phyloP scores from a whole-genome alignment of 805 yeast species.

The Metschnikowia santaceciliae region DNA sequence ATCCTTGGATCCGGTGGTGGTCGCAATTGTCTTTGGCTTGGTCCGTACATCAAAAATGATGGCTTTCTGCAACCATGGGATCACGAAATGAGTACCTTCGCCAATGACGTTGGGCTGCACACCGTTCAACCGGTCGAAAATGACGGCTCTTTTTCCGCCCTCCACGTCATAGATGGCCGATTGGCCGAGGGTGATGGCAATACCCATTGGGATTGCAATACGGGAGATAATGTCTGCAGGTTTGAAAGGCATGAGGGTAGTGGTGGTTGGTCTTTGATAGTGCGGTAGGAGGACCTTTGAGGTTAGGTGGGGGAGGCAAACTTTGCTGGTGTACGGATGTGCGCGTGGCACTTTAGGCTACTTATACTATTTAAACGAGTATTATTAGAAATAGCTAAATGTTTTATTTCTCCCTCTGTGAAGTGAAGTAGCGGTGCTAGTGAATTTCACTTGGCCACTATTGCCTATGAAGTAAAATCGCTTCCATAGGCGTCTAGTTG shows the following conservation, averaged over 20 bases:
- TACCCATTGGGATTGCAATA: constrained; percentile 69
- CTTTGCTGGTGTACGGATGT: constrained; percentile 10
- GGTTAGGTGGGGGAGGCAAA: neutral
- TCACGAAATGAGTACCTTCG: constrained; percentile 93
- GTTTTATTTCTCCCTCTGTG: neutral
- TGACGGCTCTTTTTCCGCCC: constrained; percentile 95
- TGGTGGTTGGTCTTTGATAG: neutral
- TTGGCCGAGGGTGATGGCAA: constrained; percentile 67
- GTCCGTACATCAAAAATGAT: constrained; percentile 93
- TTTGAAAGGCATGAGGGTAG: constrained; percentile 22
- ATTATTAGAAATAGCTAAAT: neutral
- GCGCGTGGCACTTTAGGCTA: neutral
- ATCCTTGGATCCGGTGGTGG: constrained; percentile 96
- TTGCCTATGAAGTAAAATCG: neutral
- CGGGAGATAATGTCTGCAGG: constrained; percentile 34
- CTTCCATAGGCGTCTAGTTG: neutral
- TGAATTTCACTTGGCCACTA: neutral
- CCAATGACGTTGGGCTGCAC: constrained; percentile 86
- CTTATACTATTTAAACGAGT: neutral
- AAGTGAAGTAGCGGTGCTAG: neutral
- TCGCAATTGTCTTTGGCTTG: constrained; percentile 92
- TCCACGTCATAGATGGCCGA: constrained; percentile 89
- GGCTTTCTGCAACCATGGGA: constrained; percentile 95
- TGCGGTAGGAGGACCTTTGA: neutral
- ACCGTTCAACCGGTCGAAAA: constrained; percentile 88